Base-by-base conservation (phyloP, 345 rosid genomes). In the Abelmoschus esculentus region DNA sequence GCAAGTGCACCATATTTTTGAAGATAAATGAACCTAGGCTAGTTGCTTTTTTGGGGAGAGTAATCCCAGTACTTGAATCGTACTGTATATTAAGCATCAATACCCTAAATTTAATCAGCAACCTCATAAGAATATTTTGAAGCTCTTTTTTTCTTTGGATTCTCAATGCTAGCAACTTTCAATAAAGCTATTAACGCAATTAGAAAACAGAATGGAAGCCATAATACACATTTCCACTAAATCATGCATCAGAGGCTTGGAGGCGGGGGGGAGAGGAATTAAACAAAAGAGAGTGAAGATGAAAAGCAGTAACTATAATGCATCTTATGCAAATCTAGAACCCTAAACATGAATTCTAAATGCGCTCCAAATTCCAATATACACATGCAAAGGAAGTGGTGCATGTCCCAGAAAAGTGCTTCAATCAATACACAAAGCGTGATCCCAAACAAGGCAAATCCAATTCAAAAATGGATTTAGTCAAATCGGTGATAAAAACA, bases 21-120 rank as follows among this genome's bases (percentile, higher is more conserved):
- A 38, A 38, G 49, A 62, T 62, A 62, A 62, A 62, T 36, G 47
- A 61, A 61, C 13, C 42, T 7, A 62, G n/a, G 14, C 67, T 40
- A 26, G 18, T 63, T 49, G 42, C 6, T 40, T 40, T 40, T 1
- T 8, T 28, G 28, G 34, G 31, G 29, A 63, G 32, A 6, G 42
- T 38, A 17, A 38, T 18, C 17, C 15, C 10, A 4, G 15, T 17
- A 62, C 29, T 38, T 5, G 44, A 11, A 62, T 38, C 15, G 9
- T 8, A 10, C 14, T 28, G 17, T 38, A 36, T 17, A n/a, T 17
- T 36, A 3, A 62, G n/a, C 66, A 62, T 18, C 18, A 17, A 38
- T 26, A 18, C 29, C 66, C 13, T 18, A 38, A 36, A 17, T 62
- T 62, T 22, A 62, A 62, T 44, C 19, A 5, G 40, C 31, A 38